Conservation (phyloP, 2,329 filamentous ascomycete species). For the Diaporthe aspalathi region DNA sequence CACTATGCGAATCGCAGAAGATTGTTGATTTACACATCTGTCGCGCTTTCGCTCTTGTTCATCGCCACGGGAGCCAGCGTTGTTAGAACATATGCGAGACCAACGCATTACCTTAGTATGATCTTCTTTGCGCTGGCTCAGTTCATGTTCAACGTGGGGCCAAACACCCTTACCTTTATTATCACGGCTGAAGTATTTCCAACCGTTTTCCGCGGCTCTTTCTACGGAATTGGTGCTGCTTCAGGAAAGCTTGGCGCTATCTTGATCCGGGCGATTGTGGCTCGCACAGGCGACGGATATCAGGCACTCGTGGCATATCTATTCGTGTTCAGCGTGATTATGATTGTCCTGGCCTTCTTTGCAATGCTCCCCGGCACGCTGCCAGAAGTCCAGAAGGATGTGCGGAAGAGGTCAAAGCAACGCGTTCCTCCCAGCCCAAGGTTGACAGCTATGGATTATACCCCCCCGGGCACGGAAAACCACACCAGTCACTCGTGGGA, state of each 20-base stretch:
- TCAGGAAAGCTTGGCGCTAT: slow-evolving; percentile 48
- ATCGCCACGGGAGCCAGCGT: slow-evolving; percentile 41
- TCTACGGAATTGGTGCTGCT: slow-evolving; percentile 47
- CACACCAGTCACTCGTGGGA: background rate
- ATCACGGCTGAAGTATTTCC: slow-evolving; percentile 48
- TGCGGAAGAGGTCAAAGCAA: background rate
- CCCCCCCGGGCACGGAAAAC: background rate
- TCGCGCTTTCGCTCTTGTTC: slow-evolving; percentile 37
- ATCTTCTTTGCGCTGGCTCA: slow-evolving; percentile 43
- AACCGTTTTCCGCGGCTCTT: slow-evolving; percentile 46
- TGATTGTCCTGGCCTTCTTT: slow-evolving; percentile 17
- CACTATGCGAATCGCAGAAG: slow-evolving; percentile 39
- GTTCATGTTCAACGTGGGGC: slow-evolving; percentile 47
- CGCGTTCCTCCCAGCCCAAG: background rate
- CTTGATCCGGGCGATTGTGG: slow-evolving; percentile 37
- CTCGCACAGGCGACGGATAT: background rate
- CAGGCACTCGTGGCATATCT: slow-evolving; percentile 2
- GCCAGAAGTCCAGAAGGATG: slow-evolving; percentile 26
- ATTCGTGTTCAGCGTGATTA: slow-evolving; percentile 29
- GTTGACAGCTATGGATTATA: background rate
- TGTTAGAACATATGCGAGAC: slow-evolving; percentile 38
- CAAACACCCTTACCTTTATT: slow-evolving; percentile 48
- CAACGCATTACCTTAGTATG: slow-evolving; percentile 35
- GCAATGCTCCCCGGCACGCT: slow-evolving; percentile 12
- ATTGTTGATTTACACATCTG: slow-evolving; percentile 37